Percentiles rank a stretch among this genome's conserved stretches.
phyloP scores from a whole-genome alignment of 345 rosid species.

The Draba incana region DNA sequence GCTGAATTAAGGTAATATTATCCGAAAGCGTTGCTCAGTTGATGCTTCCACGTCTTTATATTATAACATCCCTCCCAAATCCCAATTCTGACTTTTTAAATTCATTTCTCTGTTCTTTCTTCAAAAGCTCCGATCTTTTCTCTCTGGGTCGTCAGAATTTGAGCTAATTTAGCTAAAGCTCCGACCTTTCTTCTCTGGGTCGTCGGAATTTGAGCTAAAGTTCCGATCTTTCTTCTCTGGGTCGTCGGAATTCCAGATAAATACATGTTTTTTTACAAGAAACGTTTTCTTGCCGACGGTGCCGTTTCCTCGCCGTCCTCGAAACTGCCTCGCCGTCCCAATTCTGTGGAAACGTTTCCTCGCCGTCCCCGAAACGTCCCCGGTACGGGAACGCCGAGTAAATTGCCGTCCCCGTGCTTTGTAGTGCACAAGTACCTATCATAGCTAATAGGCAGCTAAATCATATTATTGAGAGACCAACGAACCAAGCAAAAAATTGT shows the following conservation, averaged over 20 bases:
- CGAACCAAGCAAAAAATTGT: too few species aligned
- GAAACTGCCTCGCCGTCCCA: too few species aligned
- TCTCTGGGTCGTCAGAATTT: slow-evolving; percentile 24
- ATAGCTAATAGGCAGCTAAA: too few species aligned
- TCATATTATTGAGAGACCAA: too few species aligned
- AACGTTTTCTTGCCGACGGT: too few species aligned
- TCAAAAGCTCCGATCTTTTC: slow-evolving; percentile 11
- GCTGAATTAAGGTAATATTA: slow-evolving; percentile 31
- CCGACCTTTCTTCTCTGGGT: slow-evolving; percentile 27
- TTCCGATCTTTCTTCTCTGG: slow-evolving; percentile 27
- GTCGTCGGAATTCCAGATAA: slow-evolving; percentile 20
- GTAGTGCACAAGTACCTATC: too few species aligned
- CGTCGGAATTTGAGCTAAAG: slow-evolving; percentile 6
- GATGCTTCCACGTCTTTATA: slow-evolving; percentile 47
- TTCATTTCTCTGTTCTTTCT: slow-evolving; percentile 7
- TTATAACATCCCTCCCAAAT: slow-evolving; percentile 14
- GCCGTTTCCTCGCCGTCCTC: too few species aligned
- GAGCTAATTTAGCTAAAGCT: slow-evolving; percentile 27
- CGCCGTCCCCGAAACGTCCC: too few species aligned
- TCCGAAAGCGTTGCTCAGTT: slow-evolving; percentile 32
- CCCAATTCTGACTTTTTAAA: slow-evolving; percentile 21
- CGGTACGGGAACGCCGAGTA: too few species aligned
- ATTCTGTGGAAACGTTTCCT: too few species aligned
- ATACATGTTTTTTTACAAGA: too few species aligned
- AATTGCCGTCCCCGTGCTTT: too few species aligned